A percentile compares a stretch with the other conserved stretches of the same genome.
phyloP scores from a whole-genome alignment of 306 rosid species.

The Quercus agrifolia region DNA sequence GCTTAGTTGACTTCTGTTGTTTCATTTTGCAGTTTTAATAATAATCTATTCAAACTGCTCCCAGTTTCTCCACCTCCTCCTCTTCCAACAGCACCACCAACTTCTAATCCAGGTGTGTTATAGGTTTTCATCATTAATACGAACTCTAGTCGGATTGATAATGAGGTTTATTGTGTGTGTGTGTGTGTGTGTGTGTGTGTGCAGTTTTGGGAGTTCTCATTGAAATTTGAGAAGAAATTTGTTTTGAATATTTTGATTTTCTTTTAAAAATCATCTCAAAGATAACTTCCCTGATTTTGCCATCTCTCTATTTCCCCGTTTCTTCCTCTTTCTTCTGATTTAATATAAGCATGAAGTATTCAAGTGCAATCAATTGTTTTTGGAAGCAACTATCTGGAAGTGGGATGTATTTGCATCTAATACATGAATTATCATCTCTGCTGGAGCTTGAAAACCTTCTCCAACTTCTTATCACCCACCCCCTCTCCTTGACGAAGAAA shows the following conservation, averaged over 20 bases:
- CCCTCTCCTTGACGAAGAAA: background rate
- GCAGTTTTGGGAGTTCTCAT: too few species aligned
- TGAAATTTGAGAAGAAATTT: too few species aligned
- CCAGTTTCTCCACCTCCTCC: slow-evolving; percentile 40
- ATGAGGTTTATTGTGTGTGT: background rate
- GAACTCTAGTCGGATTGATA: background rate
- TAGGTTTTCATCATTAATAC: background rate
- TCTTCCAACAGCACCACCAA: slow-evolving; percentile 21
- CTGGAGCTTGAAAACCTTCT: background rate
- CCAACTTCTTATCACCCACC: background rate
- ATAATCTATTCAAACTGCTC: slow-evolving; percentile 28
- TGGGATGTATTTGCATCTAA: background rate
- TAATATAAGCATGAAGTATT: background rate
- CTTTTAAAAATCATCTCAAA: background rate
- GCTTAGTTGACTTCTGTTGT: slow-evolving; percentile 21
- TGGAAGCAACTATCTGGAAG: background rate
- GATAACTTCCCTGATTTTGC: background rate
- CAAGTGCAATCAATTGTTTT: background rate
- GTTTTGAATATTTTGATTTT: background rate
- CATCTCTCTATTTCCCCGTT: background rate
- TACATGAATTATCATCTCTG: background rate
- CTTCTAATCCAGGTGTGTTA: slow-evolving; percentile 45
- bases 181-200: background rate
- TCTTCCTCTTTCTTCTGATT: background rate
- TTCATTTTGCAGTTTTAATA: slow-evolving; percentile 54